Evolutionary conservation across 192 early-diverging fungal genomes (phyloP).

Genomic region (Phycomyces blakesleeanus): DNA sequence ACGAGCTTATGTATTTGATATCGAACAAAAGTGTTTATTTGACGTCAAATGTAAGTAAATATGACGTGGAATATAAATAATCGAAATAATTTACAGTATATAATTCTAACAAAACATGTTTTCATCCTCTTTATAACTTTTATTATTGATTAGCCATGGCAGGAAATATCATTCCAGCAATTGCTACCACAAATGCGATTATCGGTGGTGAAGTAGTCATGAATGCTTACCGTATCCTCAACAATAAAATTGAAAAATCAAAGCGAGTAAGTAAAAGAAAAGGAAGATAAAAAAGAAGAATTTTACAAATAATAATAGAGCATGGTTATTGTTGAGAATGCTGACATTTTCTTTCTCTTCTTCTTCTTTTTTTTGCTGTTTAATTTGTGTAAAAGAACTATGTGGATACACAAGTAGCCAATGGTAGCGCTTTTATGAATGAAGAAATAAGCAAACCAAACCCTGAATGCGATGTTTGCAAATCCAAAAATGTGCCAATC

Average conservation of each 20-base stretch:
- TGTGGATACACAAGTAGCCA: too few relatives aligned
- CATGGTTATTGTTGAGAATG: too few relatives aligned
- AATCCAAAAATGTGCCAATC: conserved; percentile 57
- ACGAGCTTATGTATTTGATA: conserved; percentile 77
- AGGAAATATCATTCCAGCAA: conserved; percentile 97
- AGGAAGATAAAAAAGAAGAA: background rate
- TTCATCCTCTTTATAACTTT: too few relatives aligned
- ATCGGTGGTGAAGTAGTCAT: conserved; percentile 92
- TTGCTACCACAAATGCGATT: conserved; percentile 97
- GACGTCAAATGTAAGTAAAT: conserved; percentile 71
- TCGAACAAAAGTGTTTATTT: conserved; percentile 78
- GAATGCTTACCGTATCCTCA: conserved; percentile 75
- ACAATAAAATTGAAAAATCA: conserved; percentile 46
- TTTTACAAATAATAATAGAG: conserved; percentile 3
- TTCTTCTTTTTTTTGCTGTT: too few relatives aligned
- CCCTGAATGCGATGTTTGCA: conserved; percentile 74
- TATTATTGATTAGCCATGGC: conserved; percentile 77
- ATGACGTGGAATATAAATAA: background rate
- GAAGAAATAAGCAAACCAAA: conserved; percentile 68
- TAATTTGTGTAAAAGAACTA: too few relatives aligned
- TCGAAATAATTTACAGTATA: too few relatives aligned
- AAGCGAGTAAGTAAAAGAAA: conserved; percentile 42
- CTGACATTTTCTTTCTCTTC: too few relatives aligned
- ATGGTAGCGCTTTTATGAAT: conserved; percentile 40
- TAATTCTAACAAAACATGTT: conserved; percentile 22